Percentiles rank a stretch among this genome's conserved stretches.
Conservation (phyloP, 2,329 filamentous ascomycete species). For the Knufia fluminis region DNA sequence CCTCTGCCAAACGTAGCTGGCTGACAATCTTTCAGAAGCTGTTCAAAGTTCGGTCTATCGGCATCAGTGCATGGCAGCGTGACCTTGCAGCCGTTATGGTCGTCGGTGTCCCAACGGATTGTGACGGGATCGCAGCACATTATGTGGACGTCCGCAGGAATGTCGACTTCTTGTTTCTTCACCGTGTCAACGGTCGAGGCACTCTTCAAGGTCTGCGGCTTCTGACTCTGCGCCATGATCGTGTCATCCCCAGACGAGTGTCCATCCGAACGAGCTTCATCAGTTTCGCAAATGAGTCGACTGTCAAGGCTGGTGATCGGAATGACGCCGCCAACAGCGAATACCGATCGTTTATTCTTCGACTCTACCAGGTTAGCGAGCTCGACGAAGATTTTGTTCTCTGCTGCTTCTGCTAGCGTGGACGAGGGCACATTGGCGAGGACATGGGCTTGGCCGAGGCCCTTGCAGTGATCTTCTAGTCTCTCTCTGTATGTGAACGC, state of each 20-base stretch:
- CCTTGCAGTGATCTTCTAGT: too few relatives aligned
- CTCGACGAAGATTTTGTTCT: not conserved
- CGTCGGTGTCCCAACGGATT: not conserved
- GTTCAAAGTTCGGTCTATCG: conserved; percentile 5
- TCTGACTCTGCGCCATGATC: not conserved
- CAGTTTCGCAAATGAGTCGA: not conserved
- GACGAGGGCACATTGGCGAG: not conserved
- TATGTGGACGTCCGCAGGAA: not conserved
- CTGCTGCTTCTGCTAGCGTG: not conserved
- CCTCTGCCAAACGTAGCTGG: conserved; percentile 44
- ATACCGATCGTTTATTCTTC: not conserved
- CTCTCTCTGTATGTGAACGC: too few relatives aligned
- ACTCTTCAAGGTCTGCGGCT: not conserved
- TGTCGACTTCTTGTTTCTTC: too few relatives aligned
- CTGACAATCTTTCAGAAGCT: conserved; percentile 28
- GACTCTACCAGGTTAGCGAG: not conserved
- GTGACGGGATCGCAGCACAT: not conserved
- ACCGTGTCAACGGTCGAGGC: not conserved
- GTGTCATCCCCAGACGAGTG: not conserved
- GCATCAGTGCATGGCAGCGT: not conserved
- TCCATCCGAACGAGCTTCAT: not conserved
- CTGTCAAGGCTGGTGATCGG: not conserved
- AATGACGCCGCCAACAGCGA: not conserved
- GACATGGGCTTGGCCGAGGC: too few relatives aligned
- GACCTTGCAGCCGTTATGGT: not conserved